A percentile compares a stretch with the other conserved stretches of the same genome.
These are phyloP conservation scores for Pterothamnion heteromorphum DNA, from an alignment of 31 red algal species.

Conservation along the genomic window DNA sequence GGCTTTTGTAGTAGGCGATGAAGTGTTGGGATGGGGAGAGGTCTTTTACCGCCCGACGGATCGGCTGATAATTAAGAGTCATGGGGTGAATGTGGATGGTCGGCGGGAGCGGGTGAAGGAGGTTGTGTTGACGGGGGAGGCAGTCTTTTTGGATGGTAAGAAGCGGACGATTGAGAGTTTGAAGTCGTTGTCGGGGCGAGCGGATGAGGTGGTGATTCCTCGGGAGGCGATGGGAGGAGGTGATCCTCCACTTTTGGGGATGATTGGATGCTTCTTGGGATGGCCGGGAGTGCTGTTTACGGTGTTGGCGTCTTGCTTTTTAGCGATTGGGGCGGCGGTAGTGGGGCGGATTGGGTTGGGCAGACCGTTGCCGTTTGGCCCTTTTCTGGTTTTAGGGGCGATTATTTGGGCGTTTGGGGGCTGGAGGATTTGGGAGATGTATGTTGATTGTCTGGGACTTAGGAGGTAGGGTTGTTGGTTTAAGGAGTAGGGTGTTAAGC, in stretches of 20 bases:
- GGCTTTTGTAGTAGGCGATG: neutral
- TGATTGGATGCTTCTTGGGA: neutral
- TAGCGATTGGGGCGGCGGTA: neutral
- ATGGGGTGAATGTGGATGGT: neutral
- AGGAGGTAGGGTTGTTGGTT: no score
- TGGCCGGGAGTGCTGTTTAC: neutral
- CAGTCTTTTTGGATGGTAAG: neutral
- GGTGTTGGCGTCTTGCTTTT: neutral
- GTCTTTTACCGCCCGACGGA: neutral
- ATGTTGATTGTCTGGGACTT: no score
- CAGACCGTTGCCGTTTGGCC: neutral
- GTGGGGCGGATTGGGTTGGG: neutral
- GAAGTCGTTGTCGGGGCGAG: neutral
- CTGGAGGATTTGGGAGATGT: no score
- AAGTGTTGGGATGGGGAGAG: neutral
- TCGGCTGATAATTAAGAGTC: neutral
- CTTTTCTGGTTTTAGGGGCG: neutral
- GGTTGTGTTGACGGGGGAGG: neutral
- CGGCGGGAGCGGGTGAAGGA: neutral
- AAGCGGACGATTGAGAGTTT: neutral
- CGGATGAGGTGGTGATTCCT: neutral
- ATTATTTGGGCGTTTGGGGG: no score
- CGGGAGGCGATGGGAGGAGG: neutral
- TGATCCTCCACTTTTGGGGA: neutral
- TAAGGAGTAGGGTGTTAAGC: no score